Evolutionary conservation across 345 rosid genomes (phyloP).

Genomic region (Raphanus raphanistrum): DNA sequence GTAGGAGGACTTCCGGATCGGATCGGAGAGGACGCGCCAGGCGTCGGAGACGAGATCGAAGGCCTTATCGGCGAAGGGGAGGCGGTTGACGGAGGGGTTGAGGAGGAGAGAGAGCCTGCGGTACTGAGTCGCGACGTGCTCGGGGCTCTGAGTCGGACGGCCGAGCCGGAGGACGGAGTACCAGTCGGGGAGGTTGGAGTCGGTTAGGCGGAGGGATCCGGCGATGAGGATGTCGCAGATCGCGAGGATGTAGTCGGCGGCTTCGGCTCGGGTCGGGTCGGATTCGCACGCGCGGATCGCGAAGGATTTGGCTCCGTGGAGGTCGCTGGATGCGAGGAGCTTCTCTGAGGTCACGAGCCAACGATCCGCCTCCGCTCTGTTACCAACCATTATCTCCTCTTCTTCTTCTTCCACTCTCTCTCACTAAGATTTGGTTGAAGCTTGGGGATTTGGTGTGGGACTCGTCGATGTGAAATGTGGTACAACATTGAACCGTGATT

Average conservation of each 20-base stretch:
- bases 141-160: slow-evolving; percentile 56
- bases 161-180: slow-evolving; percentile 79
- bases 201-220: slow-evolving; percentile 44
- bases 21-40: slow-evolving; percentile 74
- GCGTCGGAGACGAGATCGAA: slow-evolving; percentile 74
- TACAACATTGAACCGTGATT: background rate
- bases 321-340: slow-evolving; percentile 70
- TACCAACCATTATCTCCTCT: slow-evolving; percentile 31
- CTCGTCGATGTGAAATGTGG: background rate
- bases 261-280: slow-evolving; percentile 60
- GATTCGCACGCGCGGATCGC: slow-evolving; percentile 86
- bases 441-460: background rate
- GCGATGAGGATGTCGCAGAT: slow-evolving; percentile 77
- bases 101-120: slow-evolving; percentile 73
- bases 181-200: slow-evolving; percentile 58
- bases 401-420: no score
- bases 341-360: slow-evolving; percentile 90
- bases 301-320: slow-evolving; percentile 74
- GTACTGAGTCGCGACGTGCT: slow-evolving; percentile 80
- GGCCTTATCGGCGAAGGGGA: slow-evolving; percentile 79
- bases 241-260: slow-evolving; percentile 72
- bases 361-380: slow-evolving; percentile 73
- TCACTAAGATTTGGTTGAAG: background rate
- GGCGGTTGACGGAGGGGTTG: slow-evolving; percentile 59
- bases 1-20: slow-evolving; percentile 62